Evolutionary conservation across 2,329 filamentous ascomycete species (phyloP).

Genomic region (Alternaria tenuissima): DNA sequence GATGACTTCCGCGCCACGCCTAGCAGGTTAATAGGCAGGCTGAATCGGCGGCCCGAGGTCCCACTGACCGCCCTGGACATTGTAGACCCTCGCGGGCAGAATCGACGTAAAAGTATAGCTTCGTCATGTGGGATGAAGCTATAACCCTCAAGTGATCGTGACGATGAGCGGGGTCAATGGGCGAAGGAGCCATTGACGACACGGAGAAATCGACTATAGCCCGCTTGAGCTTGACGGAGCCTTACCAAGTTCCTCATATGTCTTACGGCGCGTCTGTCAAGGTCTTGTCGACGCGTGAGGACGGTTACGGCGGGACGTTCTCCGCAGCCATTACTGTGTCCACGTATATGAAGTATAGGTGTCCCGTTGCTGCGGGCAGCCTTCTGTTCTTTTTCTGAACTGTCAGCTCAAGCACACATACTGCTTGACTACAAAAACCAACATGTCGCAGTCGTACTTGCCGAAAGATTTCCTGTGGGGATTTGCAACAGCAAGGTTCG

Average conservation of each 20-base stretch:
- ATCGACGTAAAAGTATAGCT: conserved; percentile 33
- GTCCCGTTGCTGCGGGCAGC: conserved; percentile 25
- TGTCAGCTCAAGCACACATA: conserved; percentile 16
- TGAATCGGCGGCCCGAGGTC: conserved; percentile 47
- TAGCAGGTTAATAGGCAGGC: conserved; percentile 40
- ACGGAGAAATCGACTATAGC: conserved; percentile 30
- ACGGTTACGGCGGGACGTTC: conserved; percentile 50
- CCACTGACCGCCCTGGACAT: conserved; percentile 48
- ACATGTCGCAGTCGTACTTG: conserved; percentile 48
- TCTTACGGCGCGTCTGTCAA: conserved; percentile 37
- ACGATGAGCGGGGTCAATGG: conserved; percentile 26
- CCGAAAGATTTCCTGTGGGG: conserved; percentile 54
- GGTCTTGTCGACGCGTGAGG: conserved; percentile 40
- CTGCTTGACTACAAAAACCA: conserved; percentile 18
- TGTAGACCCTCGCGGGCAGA: conserved; percentile 40
- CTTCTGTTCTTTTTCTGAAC: conserved; percentile 11
- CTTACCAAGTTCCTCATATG: conserved; percentile 29
- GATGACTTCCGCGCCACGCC: conserved; percentile 17
- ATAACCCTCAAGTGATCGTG: conserved; percentile 23
- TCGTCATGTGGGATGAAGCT: conserved; percentile 32
- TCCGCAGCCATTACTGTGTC: conserved; percentile 38
- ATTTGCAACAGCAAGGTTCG: conserved; percentile 54
- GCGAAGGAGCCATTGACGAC: conserved; percentile 28
- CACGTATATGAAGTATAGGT: conserved; percentile 44
- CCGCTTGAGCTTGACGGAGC: conserved; percentile 27